These are phyloP conservation scores for Sphagnurus paluster DNA, from an alignment of 1,284 basidiomycete species.

Conservation along the genomic window DNA sequence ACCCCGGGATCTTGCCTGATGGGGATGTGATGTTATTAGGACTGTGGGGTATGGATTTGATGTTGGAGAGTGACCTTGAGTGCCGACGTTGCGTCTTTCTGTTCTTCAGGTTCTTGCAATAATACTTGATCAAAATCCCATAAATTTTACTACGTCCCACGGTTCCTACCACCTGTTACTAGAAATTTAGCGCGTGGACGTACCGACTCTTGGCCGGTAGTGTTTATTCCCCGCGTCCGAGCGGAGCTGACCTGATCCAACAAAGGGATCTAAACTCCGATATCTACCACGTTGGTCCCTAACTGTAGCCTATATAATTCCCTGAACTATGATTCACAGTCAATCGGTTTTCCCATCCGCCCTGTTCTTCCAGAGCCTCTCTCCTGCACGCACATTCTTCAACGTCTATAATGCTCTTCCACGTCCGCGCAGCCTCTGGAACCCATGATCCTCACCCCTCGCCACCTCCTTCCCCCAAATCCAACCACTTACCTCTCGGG, in stretches of 20 bases:
- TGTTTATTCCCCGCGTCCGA: neutral
- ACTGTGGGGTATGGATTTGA: too few relatives aligned
- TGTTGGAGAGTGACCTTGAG: too few relatives aligned
- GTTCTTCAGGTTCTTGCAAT: too few relatives aligned
- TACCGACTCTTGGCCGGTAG: neutral
- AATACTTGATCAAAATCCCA: too few relatives aligned
- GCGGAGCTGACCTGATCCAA: too few relatives aligned
- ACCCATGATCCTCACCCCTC: conserved; percentile 6
- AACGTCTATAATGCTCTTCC: neutral
- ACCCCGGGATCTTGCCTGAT: too few relatives aligned
- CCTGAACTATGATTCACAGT: neutral
- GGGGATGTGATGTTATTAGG: too few relatives aligned
- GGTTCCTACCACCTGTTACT: neutral
- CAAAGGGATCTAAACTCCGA: neutral
- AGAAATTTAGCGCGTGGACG: neutral
- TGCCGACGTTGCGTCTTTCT: too few relatives aligned
- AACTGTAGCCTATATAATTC: conserved; percentile 3
- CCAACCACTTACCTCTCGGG: conserved; percentile 23
- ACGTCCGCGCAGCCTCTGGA: conserved; percentile 10
- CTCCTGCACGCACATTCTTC: neutral
- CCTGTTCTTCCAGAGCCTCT: neutral
- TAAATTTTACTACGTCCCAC: too few relatives aligned
- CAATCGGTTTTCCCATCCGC: neutral
- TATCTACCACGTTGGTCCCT: conserved; percentile 4
- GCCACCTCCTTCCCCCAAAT: conserved; percentile 15